Percentiles rank a stretch among this genome's conserved stretches.
Conservation (phyloP, 176 grass and related monocot genomes). For the Thalia dealbata region DNA sequence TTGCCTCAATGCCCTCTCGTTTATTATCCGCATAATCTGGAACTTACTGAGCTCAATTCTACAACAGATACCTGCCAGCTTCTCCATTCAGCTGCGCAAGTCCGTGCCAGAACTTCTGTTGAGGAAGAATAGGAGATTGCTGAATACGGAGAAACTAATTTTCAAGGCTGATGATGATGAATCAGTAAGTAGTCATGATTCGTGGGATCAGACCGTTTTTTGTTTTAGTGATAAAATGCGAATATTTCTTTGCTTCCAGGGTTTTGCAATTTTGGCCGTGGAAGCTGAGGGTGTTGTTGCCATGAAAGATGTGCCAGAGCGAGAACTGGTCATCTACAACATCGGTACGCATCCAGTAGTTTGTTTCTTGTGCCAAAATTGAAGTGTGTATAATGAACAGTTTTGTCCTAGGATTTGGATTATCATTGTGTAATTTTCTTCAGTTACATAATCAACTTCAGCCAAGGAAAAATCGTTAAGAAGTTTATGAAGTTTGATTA, state of each 20-base stretch:
- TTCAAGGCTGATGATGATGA: slow-evolving; percentile 48
- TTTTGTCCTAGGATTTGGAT: not conserved
- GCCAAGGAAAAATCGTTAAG: not conserved
- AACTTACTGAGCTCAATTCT: slow-evolving; percentile 5
- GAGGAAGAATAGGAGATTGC: slow-evolving; percentile 68
- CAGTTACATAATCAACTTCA: not conserved
- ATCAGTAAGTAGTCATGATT: slow-evolving; percentile 22
- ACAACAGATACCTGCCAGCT: slow-evolving; percentile 65
- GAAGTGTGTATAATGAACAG: not conserved
- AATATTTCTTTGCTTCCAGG: slow-evolving; percentile 29
- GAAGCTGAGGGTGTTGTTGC: slow-evolving; percentile 65
- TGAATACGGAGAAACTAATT: slow-evolving; percentile 86
- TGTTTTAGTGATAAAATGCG: not conserved
- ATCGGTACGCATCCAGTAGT: slow-evolving; percentile 38
- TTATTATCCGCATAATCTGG: not conserved
- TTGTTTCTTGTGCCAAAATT: not conserved
- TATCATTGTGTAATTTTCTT: not conserved
- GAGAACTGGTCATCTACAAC: slow-evolving; percentile 67
- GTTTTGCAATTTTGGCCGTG: slow-evolving; percentile 58
- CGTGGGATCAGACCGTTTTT: not conserved
- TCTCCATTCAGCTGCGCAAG: slow-evolving; percentile 38
- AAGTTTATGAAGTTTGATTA: not conserved
- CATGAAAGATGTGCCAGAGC: slow-evolving; percentile 34
- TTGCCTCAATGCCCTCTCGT: slow-evolving; percentile 13
- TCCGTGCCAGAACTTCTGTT: slow-evolving; percentile 17